Percentiles rank a stretch among this genome's conserved stretches.
phyloP scores from a whole-genome alignment of 1,284 basidiomycete species.

The Tilletiopsis washingtonensis region DNA sequence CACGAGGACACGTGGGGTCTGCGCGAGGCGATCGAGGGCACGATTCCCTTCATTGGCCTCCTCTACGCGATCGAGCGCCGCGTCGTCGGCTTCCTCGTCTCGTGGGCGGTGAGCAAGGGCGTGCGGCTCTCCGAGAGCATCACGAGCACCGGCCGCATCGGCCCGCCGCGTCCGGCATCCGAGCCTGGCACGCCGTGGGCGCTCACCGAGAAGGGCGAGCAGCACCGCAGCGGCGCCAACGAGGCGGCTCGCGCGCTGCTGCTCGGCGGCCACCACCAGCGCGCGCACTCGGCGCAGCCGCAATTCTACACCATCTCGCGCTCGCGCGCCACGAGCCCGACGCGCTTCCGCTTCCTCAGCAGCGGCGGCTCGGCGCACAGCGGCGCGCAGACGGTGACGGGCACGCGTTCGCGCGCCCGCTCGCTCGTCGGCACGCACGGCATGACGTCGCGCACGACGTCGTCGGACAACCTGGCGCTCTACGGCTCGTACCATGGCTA shows the following conservation, averaged over 20 bases:
- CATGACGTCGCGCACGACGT: constrained; percentile 16
- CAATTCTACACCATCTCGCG: constrained; percentile 32
- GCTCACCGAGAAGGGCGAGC: neutral
- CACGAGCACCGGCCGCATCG: neutral
- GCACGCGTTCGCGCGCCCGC: constrained; percentile 30
- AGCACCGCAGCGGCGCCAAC: constrained; percentile 3
- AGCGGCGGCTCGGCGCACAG: neutral
- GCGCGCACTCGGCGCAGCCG: constrained; percentile 3
- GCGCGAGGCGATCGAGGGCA: constrained; percentile 43
- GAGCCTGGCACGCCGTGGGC: neutral
- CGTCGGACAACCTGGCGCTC: constrained; percentile 22
- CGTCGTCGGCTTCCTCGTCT: constrained; percentile 33
- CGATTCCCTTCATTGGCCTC: constrained; percentile 36
- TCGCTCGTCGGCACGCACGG: constrained; percentile 22
- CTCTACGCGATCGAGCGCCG: constrained; percentile 37
- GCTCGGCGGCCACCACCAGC: constrained; percentile 3
- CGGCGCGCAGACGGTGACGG: constrained; percentile 17
- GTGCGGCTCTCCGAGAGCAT: constrained; percentile 27
- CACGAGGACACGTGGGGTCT: constrained; percentile 47
- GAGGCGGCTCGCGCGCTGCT: constrained; percentile 11
- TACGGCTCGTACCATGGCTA: neutral
- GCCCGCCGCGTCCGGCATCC: neutral
- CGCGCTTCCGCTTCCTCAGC: constrained; percentile 20
- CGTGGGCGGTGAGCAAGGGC: constrained; percentile 36
- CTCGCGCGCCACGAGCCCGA: constrained; percentile 32